A percentile compares a stretch with the other conserved stretches of the same genome.
Conservation (phyloP, 2,329 filamentous ascomycete genomes). For the Mollisia scopiformis region DNA sequence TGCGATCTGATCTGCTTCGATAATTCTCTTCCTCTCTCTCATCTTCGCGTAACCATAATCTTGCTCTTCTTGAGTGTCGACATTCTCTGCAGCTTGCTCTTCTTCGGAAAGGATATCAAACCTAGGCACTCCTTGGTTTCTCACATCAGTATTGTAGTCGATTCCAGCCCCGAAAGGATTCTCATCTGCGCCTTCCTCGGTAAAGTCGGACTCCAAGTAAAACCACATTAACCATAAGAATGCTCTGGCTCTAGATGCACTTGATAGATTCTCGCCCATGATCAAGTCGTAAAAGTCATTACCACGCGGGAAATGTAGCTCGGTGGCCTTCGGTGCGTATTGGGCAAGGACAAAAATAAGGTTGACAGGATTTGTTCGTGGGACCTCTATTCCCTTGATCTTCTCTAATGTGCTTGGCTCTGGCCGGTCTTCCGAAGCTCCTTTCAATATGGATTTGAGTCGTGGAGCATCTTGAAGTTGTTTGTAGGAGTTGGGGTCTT, state of each 20-base stretch:
- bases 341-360: conserved; percentile 94
- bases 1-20: conserved; percentile 69
- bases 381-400: conserved; percentile 70
- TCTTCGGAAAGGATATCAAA: conserved; percentile 68
- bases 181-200: conserved; percentile 80
- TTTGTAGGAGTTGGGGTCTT: conserved; percentile 96
- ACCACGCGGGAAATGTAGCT: conserved; percentile 83
- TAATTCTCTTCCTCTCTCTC: conserved; percentile 73
- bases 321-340: conserved; percentile 87
- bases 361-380: conserved; percentile 95
- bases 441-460: conserved; percentile 95
- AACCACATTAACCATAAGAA: conserved; percentile 99
- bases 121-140: conserved; percentile 70
- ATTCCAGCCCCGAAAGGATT: conserved; percentile 86
- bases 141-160: conserved; percentile 65
- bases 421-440: conserved; percentile 86
- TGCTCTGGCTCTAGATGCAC: conserved; percentile 78
- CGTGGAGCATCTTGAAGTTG: conserved; percentile 95
- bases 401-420: conserved; percentile 85
- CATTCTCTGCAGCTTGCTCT: conserved; percentile 70
- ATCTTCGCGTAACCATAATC: conserved; percentile 75
- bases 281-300: conserved; percentile 96
- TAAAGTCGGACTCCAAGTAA: conserved; percentile 95
- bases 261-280: conserved; percentile 85
- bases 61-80: conserved; percentile 71